These are phyloP conservation scores for Heterobasidion parviporum DNA, from an alignment of 1,284 basidiomycete genomes.

Conservation along the genomic window DNA sequence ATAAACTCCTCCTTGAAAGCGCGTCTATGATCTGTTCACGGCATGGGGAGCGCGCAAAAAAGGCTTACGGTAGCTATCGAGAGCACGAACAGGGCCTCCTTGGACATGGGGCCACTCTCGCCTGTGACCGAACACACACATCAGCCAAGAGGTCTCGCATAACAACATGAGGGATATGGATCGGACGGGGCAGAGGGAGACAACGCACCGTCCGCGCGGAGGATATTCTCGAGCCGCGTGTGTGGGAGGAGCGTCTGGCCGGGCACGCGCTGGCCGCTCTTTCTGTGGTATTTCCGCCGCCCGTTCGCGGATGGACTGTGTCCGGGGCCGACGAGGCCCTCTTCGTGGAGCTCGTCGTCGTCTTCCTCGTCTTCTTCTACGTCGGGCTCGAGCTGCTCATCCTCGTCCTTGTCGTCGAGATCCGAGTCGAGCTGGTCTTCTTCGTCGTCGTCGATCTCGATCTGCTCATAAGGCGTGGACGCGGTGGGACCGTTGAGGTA, in stretches of 20 bases:
- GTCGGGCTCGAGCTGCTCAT: not conserved
- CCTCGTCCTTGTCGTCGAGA: slow-evolving; percentile 22
- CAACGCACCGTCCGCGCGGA: slow-evolving; percentile 58
- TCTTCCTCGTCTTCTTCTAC: slow-evolving; percentile 8
- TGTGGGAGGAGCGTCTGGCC: slow-evolving; percentile 57
- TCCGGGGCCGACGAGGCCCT: not conserved
- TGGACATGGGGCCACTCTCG: slow-evolving; percentile 56
- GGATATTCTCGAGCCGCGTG: slow-evolving; percentile 56
- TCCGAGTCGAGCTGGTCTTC: slow-evolving; percentile 62
- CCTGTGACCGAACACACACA: slow-evolving; percentile 22
- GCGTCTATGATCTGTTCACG: not conserved
- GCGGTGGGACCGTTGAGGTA: slow-evolving; percentile 9
- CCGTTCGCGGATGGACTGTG: slow-evolving; percentile 14
- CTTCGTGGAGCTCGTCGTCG: not conserved
- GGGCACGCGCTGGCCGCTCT: slow-evolving; percentile 40
- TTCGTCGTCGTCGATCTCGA: slow-evolving; percentile 30
- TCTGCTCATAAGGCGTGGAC: slow-evolving; percentile 9
- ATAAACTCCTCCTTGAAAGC: slow-evolving; percentile 65
- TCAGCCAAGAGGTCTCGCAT: not conserved
- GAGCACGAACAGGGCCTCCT: slow-evolving; percentile 62
- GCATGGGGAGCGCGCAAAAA: slow-evolving; percentile 2
- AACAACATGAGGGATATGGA: not conserved
- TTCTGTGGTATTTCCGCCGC: slow-evolving; percentile 19
- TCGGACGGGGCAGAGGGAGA: not conserved
- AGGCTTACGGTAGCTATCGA: slow-evolving; percentile 60